These are phyloP conservation scores for Fonsecaea erecta DNA, from an alignment of 2,329 filamentous ascomycete genomes.

Conservation along the genomic window DNA sequence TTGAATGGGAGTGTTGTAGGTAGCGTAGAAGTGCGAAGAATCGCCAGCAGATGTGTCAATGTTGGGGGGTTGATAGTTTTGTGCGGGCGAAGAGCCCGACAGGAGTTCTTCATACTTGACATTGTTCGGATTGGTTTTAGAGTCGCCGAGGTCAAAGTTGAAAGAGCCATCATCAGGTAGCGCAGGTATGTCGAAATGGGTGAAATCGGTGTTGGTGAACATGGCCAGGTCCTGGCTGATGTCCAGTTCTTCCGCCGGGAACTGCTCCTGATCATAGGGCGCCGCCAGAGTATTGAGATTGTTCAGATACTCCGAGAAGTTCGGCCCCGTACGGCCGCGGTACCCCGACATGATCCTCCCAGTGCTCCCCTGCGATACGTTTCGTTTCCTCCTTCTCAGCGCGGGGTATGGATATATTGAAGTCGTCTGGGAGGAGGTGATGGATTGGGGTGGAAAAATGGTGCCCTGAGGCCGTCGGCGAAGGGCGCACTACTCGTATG, in stretches of 20 bases:
- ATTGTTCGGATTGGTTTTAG: conserved; percentile 27
- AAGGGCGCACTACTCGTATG: conserved; percentile 21
- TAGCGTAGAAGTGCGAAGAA: conserved; percentile 31
- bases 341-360: conserved; percentile 68
- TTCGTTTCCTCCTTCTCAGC: conserved; percentile 3
- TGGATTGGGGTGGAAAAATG: background rate
- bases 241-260: conserved; percentile 64
- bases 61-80: conserved; percentile 26
- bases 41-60: conserved; percentile 30
- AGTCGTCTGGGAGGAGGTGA: background rate
- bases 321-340: conserved; percentile 75
- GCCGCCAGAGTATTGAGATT: conserved; percentile 76
- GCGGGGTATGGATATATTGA: background rate
- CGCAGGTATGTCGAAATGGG: conserved; percentile 68
- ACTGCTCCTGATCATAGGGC: conserved; percentile 64
- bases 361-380: background rate
- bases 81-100: conserved; percentile 18
- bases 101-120: conserved; percentile 39
- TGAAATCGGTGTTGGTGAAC: conserved; percentile 83
- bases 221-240: conserved; percentile 74
- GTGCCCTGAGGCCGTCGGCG: background rate
- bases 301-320: conserved; percentile 87
- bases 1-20: conserved; percentile 38
- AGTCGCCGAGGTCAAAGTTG: conserved; percentile 35
- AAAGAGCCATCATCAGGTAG: conserved; percentile 35